Percentiles rank a stretch among this genome's conserved stretches.
These are phyloP conservation scores for Fusarium keratoplasticum DNA, from an alignment of 2,329 filamentous ascomycete genomes.

Conservation along the genomic window DNA sequence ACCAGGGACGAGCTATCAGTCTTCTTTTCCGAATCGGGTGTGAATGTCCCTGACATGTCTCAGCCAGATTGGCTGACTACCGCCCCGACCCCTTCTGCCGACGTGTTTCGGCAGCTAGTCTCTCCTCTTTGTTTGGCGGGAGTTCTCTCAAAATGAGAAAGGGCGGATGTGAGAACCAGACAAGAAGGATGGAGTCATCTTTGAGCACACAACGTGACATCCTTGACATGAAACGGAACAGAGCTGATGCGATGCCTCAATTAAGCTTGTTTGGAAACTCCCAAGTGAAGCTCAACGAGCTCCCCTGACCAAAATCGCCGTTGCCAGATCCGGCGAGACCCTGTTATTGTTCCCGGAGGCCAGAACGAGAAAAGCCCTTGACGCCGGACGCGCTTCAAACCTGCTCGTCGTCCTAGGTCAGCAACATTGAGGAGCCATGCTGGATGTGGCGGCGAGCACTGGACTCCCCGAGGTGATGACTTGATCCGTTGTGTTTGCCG, in stretches of 20 bases:
- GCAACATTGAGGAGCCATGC: not conserved
- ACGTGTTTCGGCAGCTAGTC: not conserved
- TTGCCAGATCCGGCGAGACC: constrained; percentile 24
- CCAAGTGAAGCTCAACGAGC: not conserved
- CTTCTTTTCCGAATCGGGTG: constrained; percentile 2
- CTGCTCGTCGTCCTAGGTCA: constrained; percentile 4
- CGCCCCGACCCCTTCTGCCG: not conserved
- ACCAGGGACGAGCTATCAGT: not conserved
- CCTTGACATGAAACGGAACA: not conserved
- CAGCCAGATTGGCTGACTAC: constrained; percentile 1
- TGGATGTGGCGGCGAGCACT: constrained; percentile 5
- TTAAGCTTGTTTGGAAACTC: not conserved
- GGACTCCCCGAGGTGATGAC: not conserved
- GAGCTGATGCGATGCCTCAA: not conserved
- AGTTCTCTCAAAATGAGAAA: not conserved
- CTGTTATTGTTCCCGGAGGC: not conserved
- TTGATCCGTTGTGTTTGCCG: not conserved
- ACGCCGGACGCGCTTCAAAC: not conserved
- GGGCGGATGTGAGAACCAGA: not conserved
- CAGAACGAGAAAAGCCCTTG: constrained; percentile 9
- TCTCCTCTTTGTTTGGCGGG: not conserved
- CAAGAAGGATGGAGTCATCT: not conserved
- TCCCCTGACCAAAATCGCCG: not conserved
- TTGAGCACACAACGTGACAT: not conserved
- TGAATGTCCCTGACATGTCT: constrained; percentile 11